Evolutionary conservation across 2,329 filamentous ascomycete species (phyloP).

Genomic region (Calonectria pteridis): DNA sequence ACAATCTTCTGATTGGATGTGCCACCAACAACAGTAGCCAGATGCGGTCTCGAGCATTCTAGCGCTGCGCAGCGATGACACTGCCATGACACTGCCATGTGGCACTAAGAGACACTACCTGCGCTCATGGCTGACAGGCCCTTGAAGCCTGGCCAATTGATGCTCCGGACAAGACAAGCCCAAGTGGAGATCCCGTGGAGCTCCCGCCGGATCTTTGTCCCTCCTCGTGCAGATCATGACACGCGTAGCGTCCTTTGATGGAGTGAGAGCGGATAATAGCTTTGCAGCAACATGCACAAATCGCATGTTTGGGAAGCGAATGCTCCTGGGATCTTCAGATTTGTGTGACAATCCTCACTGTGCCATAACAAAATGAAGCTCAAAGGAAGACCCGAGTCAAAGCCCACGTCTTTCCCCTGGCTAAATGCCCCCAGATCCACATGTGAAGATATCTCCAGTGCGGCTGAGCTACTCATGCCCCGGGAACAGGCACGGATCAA

Average conservation of each 20-base stretch:
- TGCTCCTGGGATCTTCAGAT: background rate
- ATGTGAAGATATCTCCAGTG: background rate
- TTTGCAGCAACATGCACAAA: background rate
- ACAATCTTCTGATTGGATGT: background rate
- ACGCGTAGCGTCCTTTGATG: background rate
- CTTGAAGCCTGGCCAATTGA: background rate
- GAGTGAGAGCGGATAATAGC: no score
- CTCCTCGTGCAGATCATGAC: constrained; percentile 11
- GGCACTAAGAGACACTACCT: background rate
- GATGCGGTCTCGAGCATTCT: background rate
- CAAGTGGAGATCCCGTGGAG: background rate
- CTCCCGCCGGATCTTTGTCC: constrained; percentile 1
- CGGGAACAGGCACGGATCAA: background rate
- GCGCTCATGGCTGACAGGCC: background rate
- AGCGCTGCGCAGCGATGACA: background rate
- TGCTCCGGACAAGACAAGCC: background rate
- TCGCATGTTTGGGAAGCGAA: background rate
- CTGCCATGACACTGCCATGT: background rate
- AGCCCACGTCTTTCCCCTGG: background rate
- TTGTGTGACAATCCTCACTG: background rate
- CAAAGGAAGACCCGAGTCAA: background rate
- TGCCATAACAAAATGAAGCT: background rate
- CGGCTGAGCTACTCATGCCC: background rate
- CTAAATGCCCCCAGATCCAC: background rate
- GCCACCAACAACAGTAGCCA: background rate